Evolutionary conservation across 805 yeast species (phyloP), one percentile per base, ranked within the genome.

Genomic region (Citeromyces matritensis): DNA sequence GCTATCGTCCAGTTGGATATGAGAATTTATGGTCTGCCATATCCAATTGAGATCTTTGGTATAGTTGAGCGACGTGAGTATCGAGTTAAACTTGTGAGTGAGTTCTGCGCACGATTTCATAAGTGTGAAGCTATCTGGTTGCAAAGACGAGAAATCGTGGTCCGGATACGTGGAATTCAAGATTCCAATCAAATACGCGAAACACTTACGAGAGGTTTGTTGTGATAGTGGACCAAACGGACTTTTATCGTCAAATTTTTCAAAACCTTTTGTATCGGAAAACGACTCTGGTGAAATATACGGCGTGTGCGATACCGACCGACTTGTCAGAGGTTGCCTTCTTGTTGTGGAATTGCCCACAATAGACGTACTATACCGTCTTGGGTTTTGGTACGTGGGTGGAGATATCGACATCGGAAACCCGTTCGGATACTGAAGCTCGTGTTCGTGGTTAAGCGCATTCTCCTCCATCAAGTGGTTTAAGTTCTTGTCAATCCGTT

Each of bases 171-270:
- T 77, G 6, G 93, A 81, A 51, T 91, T 91, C 33, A 91, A 62
- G 24, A 86, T 85, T 1, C 94, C 91, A 36, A 91, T 82, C 30
- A 91, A 59, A 47, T 86, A 82, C 0, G 95, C 91, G 58, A 88
- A 91, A 2, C 86, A 75, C 51, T 84, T 78, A 39, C 95, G 68
- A 29, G 94, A 79, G 2, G 91, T 73, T n/a, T 78, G 71, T 42
- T 77, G 78, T 45, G 78, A 80, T 23, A 91, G 62, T 0, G 96
- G 94, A 0, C 98, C 98, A 57, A 91, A 91, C 1, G 97, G 97
- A 2, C 84, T 48, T 23, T 41, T 29, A 27, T 37, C 44, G 17
- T 31, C 33, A 15, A 21, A 12, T 27, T 19, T 31, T 33, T 31
- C 33, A 27, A 33, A 36, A 9, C 27, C 13, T 15, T 23, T 30